phyloP scores from a whole-genome alignment of 108 stramenopile species.

The Nitzschia sp. region DNA sequence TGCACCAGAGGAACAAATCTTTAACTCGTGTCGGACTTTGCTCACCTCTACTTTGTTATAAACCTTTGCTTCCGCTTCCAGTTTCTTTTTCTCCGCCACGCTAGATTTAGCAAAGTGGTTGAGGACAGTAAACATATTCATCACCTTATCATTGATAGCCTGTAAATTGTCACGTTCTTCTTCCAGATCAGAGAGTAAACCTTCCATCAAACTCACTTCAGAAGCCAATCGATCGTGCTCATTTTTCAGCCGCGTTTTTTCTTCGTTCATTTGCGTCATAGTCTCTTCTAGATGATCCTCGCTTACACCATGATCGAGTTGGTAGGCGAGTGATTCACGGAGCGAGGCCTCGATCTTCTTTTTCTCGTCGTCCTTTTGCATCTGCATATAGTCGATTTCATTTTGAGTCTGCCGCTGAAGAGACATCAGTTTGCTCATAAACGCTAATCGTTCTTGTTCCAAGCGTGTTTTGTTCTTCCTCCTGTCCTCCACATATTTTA shows the following conservation, averaged over 20 bases:
- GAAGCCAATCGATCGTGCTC: background rate
- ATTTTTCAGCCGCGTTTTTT: background rate
- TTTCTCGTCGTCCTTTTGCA: background rate
- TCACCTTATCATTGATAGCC: background rate
- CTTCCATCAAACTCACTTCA: slow-evolving; percentile 2
- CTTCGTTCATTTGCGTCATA: background rate
- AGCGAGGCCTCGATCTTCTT: background rate
- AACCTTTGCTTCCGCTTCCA: background rate
- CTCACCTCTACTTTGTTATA: background rate
- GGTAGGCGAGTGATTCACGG: background rate
- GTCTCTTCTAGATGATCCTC: background rate
- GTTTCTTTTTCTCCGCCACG: background rate
- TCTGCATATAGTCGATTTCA: background rate
- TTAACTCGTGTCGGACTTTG: slow-evolving; percentile 2
- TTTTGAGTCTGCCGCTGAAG: background rate
- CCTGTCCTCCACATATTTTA: background rate
- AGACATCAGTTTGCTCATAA: background rate
- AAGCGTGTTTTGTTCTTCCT: background rate
- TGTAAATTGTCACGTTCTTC: background rate
- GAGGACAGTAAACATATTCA: slow-evolving; percentile 2
- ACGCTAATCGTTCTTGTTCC: background rate
- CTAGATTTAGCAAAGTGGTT: background rate
- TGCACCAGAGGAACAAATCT: background rate
- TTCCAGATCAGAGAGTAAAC: background rate
- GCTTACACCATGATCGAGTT: background rate